Evolutionary conservation across 495 filamentous ascomycete genomes (phyloP), one percentile per base, ranked within the genome.

Genomic region (Cudoniella acicularis): DNA sequence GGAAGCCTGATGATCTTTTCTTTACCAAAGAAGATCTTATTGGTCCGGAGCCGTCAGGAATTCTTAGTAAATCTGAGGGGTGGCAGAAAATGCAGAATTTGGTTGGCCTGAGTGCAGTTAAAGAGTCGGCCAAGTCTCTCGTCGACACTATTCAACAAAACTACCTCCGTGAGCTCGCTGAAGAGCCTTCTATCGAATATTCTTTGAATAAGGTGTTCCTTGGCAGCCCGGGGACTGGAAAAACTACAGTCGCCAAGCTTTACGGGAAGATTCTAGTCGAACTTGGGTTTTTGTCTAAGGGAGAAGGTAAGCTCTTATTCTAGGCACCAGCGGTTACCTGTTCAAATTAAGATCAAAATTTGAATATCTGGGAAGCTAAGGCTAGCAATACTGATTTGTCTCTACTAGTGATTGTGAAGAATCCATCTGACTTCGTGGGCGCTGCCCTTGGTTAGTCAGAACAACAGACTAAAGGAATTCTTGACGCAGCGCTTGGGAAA

Each of bases 161-260:
- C 64, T 88, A 88, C 64, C 43, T 75, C 6, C 68, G 86, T 0
- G 87, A 90, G 59, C 64, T 90, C 0, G 63, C 75, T 1, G 86
- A 89, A 60, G 65, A 86, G 61, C 71, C 76, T 0, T 64, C 71
- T 2, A 69, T 89, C 1, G 68, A 84, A 47, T 81, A 79, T 42
- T 82, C 75, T 1, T 75, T 93, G 3, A 91, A 92, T 65, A 72
- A 76, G 16, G 83, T 90, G n/a, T 90, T 91, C 52, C 68, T 88
- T 2, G 88, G 88, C 1, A 77, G 74, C 27, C 88, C 87, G 0
- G 88, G 87, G 1, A 91, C 87, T 0, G 88, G 89, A 0, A 93
- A 92, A 64, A 92, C 89, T 0, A 81, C 86, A 0, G 85, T 93
- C 0, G 89, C 87, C 0, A 89, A 89, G 67, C 66, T 92, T 1